Base-by-base conservation (phyloP, 768 basidiomycete species). In the Naganishia antarctica region DNA sequence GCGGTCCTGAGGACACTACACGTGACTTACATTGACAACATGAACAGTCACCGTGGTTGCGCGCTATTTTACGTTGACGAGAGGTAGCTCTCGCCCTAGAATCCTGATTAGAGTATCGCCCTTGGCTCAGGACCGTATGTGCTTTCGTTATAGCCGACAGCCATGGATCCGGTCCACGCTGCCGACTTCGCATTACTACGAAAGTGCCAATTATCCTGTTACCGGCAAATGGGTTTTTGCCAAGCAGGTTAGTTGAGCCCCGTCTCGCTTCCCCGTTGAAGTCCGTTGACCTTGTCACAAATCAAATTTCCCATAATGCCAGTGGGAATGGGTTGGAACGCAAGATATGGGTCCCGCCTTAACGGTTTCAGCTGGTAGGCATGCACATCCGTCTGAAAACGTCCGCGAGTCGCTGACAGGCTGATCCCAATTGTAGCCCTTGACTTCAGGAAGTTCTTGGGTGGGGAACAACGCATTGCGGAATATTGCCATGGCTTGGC, bases 1-100 rank as follows among this genome's bases (percentile, higher is more conserved):
- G n/a, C n/a, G n/a, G n/a, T n/a, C n/a, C n/a, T n/a, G n/a, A n/a
- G n/a, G n/a, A n/a, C n/a, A n/a, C n/a, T n/a, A n/a, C n/a, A n/a
- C n/a, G n/a, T n/a, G 18, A 4, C 53, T 41, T 46, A 37, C 61
- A 44, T 21, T 28, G 12, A 25, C 58, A 25, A 6, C 44, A 71
- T 44, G 34, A 7, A 15, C 18, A 44, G 71, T 61, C 70, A 88
- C 73, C 82, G 90, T 5, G 80, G 84, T 0, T 84, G 82, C 47
- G 85, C 88, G 0, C 79, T 87, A 18, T 78, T 92, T 16, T 92
- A 91, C 72, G 87, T 89, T 5, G 87, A 89, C 0, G 81, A 79
- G 63, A 76, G 83, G 84, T 84, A 4, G 25, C 21, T 25, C 21
- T 74, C 67, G 61, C 66, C 51, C 60, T 76, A n/a, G n/a, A n/a